Evolutionary conservation across 352 stramenopile species (phyloP).

Genomic region (Halophytophthora polymorphica): DNA sequence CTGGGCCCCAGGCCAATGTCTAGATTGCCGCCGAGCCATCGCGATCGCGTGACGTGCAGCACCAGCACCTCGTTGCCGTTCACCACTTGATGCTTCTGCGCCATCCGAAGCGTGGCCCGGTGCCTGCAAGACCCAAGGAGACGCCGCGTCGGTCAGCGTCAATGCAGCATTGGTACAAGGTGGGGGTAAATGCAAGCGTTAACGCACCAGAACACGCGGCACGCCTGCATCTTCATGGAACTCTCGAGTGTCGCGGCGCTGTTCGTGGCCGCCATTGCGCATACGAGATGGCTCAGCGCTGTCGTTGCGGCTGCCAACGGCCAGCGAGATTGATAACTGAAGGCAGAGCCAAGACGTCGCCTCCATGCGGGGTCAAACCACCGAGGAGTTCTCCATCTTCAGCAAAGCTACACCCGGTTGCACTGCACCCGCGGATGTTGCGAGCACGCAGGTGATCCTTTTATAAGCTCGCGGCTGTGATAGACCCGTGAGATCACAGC

Average conservation of each 20-base stretch:
- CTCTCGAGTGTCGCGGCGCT: conserved; percentile 25
- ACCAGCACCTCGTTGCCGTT: conserved; percentile 26
- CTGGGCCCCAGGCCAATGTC: conserved; percentile 24
- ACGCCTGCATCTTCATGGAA: conserved; percentile 31
- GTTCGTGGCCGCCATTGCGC: conserved; percentile 16
- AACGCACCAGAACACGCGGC: conserved; percentile 26
- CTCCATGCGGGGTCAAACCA: no score
- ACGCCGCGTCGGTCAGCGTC: no score
- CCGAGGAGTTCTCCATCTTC: no score
- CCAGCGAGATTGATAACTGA: background rate
- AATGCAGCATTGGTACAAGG: no score
- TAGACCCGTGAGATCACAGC: no score
- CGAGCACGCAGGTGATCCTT: no score
- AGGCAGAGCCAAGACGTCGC: no score
- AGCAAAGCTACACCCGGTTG: no score
- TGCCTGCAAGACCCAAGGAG: no score
- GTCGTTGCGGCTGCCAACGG: background rate
- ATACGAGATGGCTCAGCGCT: background rate
- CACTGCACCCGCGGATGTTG: no score
- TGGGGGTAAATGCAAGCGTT: no score
- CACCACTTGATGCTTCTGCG: conserved; percentile 20
- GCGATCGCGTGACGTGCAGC: conserved; percentile 15
- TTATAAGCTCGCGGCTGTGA: no score
- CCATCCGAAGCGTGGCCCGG: conserved; percentile 24
- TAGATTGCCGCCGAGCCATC: conserved; percentile 18